Percentiles rank a stretch among this genome's conserved stretches.
These are phyloP conservation scores for Arabidopsis suecica DNA, from an alignment of 345 rosid species.

Conservation along the genomic window DNA sequence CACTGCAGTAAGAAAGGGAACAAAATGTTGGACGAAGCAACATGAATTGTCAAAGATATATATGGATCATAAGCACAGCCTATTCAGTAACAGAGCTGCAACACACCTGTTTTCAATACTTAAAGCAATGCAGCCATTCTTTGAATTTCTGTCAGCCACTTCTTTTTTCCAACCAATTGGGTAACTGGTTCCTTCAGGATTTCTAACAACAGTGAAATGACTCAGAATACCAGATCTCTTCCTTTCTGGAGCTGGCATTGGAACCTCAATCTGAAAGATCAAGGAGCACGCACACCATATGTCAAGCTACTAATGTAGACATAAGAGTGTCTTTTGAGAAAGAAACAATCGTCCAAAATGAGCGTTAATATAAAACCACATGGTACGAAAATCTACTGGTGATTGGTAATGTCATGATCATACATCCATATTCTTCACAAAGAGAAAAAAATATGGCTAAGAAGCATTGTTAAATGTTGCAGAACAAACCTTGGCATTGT, in stretches of 20 bases:
- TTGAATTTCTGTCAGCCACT: slow-evolving; percentile 77
- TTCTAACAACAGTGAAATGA: slow-evolving; percentile 89
- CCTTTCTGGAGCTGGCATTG: slow-evolving; percentile 91
- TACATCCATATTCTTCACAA: slow-evolving; percentile 22
- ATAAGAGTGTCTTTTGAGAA: slow-evolving; percentile 28
- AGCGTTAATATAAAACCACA: slow-evolving; percentile 11
- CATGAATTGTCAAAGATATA: slow-evolving; percentile 24
- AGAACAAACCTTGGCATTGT: slow-evolving; percentile 87
- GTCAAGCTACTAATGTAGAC: slow-evolving; percentile 20
- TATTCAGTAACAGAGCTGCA: slow-evolving; percentile 10
- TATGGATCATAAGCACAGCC: slow-evolving; percentile 13
- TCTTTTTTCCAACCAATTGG: slow-evolving; percentile 97
- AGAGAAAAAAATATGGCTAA: slow-evolving; percentile 33
- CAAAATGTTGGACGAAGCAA: slow-evolving; percentile 25
- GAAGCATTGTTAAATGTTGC: slow-evolving; percentile 33
- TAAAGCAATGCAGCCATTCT: slow-evolving; percentile 78
- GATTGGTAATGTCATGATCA: slow-evolving; percentile 15
- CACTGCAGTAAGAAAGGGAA: slow-evolving; percentile 60
- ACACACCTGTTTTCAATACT: slow-evolving; percentile 80
- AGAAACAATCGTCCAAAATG: slow-evolving; percentile 13
- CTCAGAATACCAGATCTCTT: slow-evolving; percentile 78
- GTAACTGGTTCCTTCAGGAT: slow-evolving; percentile 87
- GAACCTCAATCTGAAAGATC: slow-evolving; percentile 80
- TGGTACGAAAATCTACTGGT: slow-evolving; percentile 4
- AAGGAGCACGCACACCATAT: slow-evolving; percentile 36